Conservation (phyloP, 1,284 basidiomycete species). For the Austropuccinia psidii region DNA sequence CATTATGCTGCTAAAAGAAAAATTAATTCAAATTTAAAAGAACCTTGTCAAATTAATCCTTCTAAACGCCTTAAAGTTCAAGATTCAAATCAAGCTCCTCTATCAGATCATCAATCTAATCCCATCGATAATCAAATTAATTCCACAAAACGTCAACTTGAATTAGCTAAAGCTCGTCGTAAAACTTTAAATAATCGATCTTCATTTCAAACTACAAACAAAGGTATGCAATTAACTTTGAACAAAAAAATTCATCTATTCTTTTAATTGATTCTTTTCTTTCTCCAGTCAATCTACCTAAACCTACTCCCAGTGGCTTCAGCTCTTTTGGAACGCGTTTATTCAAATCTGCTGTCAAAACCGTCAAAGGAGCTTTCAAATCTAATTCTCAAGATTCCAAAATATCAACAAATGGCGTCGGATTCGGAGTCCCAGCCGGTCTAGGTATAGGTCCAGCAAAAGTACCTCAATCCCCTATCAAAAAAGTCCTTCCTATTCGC, state of each 20-base stretch:
- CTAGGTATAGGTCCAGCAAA: conserved; percentile 1
- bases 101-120: background rate
- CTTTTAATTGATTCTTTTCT: background rate
- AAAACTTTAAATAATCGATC: background rate
- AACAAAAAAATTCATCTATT: background rate
- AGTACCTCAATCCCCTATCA: background rate
- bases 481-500: background rate
- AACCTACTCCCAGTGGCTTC: conserved; percentile 10
- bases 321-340: conserved; percentile 17
- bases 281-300: background rate
- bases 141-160: conserved; percentile 3
- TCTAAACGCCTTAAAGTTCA: background rate
- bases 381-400: conserved; percentile 1
- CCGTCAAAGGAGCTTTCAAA: conserved; percentile 2
- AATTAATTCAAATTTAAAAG: background rate
- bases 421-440: conserved; percentile 9
- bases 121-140: background rate
- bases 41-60: background rate
- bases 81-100: background rate
- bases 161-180: conserved; percentile 2
- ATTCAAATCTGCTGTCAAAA: conserved; percentile 11
- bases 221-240: background rate
- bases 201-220: background rate
- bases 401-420: no score
- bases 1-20: conserved; percentile 20